Percentiles rank a stretch among this genome's conserved stretches.
These are phyloP conservation scores for Jacaranda copaia DNA, from an alignment of 257 asterid genomes.

Conservation along the genomic window DNA sequence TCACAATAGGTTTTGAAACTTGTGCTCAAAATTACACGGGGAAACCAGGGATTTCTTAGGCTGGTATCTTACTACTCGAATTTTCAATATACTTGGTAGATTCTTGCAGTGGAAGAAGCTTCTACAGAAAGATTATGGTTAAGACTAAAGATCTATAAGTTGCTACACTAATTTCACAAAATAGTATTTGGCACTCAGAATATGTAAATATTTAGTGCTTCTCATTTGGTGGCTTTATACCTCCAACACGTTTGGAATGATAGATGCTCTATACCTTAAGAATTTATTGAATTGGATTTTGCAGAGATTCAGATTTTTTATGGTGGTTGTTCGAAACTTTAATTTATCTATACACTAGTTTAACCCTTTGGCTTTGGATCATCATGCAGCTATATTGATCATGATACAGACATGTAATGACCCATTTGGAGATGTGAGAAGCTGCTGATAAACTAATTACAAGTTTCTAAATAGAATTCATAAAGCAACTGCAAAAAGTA, in stretches of 20 bases:
- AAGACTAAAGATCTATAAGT: background rate
- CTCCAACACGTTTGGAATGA: background rate
- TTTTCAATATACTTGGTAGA: background rate
- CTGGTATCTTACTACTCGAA: background rate
- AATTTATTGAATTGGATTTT: background rate
- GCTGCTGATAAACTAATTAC: background rate
- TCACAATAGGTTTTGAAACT: background rate
- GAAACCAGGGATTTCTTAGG: background rate
- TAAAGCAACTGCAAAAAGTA: constrained; percentile 10
- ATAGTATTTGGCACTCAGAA: background rate
- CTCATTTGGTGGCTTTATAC: background rate
- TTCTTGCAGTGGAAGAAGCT: background rate
- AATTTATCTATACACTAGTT: background rate
- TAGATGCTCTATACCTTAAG: background rate
- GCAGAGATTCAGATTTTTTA: background rate
- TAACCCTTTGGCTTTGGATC: background rate
- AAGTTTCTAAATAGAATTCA: background rate
- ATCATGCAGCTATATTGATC: background rate
- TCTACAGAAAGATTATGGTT: background rate
- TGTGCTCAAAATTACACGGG: background rate
- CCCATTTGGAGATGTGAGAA: background rate
- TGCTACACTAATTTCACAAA: too few relatives aligned
- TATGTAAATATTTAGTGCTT: background rate
- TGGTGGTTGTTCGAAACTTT: background rate
- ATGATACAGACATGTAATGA: background rate